phyloP scores from a whole-genome alignment of 2,329 filamentous ascomycete genomes.

The Trichoderma pleuroti region DNA sequence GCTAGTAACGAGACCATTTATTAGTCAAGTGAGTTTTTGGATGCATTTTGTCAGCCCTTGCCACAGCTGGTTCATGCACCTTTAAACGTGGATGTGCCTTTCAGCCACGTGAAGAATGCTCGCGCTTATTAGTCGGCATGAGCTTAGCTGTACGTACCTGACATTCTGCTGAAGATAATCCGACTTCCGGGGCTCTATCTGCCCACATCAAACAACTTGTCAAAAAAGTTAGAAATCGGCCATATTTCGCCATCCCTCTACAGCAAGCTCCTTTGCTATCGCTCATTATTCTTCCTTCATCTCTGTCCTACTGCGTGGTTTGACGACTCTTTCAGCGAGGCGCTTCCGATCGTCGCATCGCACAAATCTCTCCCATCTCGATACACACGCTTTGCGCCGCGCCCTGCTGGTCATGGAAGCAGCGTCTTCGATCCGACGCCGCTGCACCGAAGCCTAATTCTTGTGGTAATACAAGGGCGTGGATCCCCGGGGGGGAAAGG shows the following conservation, averaged over 20 bases:
- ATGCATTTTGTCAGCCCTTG: background rate
- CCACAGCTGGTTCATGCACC: background rate
- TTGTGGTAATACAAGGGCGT: background rate
- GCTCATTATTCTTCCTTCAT: no score
- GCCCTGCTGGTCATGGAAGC: conserved; percentile 23
- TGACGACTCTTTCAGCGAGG: background rate
- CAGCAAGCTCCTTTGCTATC: background rate
- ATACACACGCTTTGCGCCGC: background rate
- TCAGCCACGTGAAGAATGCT: conserved; percentile 1
- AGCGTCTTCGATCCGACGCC: conserved; percentile 14
- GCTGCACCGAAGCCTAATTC: conserved; percentile 17
- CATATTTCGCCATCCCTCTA: background rate
- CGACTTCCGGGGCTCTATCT: background rate
- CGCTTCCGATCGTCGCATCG: background rate
- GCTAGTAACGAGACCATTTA: no score
- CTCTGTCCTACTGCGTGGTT: background rate
- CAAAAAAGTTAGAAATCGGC: background rate
- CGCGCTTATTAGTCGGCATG: background rate
- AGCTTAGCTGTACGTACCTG: background rate
- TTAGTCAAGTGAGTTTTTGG: no score
- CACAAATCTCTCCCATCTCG: background rate
- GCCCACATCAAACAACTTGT: background rate
- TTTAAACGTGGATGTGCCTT: background rate
- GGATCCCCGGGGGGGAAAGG: conserved; percentile 1
- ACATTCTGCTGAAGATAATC: background rate